Base-by-base conservation (phyloP, 2,329 filamentous ascomycete species). In the Pyrenophora seminiperda region DNA sequence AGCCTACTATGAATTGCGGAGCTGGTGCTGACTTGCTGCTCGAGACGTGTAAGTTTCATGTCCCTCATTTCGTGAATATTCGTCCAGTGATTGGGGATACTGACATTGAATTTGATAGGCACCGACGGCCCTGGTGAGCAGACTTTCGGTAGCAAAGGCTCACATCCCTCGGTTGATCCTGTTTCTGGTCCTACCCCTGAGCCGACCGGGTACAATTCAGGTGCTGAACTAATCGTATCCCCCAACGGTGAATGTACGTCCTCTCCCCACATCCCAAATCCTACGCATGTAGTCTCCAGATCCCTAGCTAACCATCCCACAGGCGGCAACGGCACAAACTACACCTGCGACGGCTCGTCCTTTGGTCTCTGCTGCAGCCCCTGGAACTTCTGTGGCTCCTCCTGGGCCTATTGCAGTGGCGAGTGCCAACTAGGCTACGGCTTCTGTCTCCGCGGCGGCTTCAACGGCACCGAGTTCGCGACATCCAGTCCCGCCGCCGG, bases 1-100 rank as follows among this genome's bases (percentile, higher is more conserved):
- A 67, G 33, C 64, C 64, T 5, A 60, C 18, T 7, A 58, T 53
- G 19, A 32, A 9, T 6, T 67, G 63, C 31, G 22, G 41, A n/a
- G 38, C 44, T 14, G 63, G 58, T 15, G 27, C 47, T 3, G 63
- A 67, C 31, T 36, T 68, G 2, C 17, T 57, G 2, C 19, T 66
- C 3, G 61, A 62, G 41, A 53, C 49, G 4, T 68, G 48, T 51
- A 51, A 51, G 48, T 42, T 30, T 13, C n/a, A n/a, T n/a, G n/a
- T n/a, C n/a, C 11, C 7, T 14, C 2, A 9, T 13, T 17, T 31
- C n/a, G 5, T 2, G 9, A 6, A 10, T 22, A 7, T 22, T 22
- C 20, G n/a, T n/a, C n/a, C n/a, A n/a, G n/a, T 11, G 24, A 3
- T 27, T 27, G n/a, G n/a, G n/a, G n/a, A n/a, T 27, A 2, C 31